phyloP scores from a whole-genome alignment of 148 eudicot species.

The Arbutus unedo region DNA sequence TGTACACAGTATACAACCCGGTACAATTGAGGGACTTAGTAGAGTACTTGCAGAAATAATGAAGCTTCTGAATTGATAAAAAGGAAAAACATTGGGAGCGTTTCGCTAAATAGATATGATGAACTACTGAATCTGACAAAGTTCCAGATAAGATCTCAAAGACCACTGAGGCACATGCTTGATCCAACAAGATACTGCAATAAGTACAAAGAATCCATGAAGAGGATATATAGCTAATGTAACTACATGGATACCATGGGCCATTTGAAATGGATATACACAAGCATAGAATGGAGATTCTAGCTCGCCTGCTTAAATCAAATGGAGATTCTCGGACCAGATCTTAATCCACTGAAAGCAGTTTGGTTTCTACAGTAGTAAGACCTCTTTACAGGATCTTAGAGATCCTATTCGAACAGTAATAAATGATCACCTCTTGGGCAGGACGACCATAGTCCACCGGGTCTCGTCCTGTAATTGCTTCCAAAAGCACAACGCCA shows the following conservation, averaged over 20 bases:
- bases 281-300: too few relatives aligned
- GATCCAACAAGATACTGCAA: constrained; percentile 4
- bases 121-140: neutral
- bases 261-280: neutral
- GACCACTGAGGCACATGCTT: neutral
- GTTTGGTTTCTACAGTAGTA: neutral
- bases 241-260: neutral
- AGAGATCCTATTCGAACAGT: neutral
- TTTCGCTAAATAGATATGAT: neutral
- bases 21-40: neutral
- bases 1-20: neutral
- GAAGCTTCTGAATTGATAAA: too few relatives aligned
- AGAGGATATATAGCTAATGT: neutral
- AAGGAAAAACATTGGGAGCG: neutral
- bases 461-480: constrained; percentile 70
- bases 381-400: neutral
- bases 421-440: constrained; percentile 44
- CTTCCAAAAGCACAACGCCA: constrained; percentile 61
- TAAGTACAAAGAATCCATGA: neutral
- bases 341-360: neutral
- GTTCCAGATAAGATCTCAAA: neutral
- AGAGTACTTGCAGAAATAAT: neutral
- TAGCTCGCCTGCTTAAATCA: too few relatives aligned
- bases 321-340: too few relatives aligned
- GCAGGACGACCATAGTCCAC: constrained; percentile 69